These are phyloP conservation scores for Asterionellopsis glacialis DNA, from an alignment of 108 stramenopile genomes.

Conservation along the genomic window DNA sequence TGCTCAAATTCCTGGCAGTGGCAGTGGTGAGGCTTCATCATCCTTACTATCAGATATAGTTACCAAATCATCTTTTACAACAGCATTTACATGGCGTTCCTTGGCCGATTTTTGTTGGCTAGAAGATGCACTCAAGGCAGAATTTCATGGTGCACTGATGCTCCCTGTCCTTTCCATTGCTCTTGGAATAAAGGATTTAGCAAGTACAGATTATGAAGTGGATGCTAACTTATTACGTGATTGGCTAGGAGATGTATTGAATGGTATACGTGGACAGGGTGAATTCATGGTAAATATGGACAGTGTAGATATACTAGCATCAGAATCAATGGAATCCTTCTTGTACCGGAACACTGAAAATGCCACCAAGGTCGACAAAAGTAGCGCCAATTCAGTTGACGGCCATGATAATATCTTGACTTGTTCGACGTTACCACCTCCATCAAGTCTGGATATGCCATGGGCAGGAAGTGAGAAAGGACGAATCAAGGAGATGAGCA, in stretches of 20 bases:
- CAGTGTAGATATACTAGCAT: slow-evolving; percentile 32
- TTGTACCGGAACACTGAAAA: slow-evolving; percentile 52
- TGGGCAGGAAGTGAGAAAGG: background rate
- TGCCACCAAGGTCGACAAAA: no score
- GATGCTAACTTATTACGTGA: slow-evolving; percentile 43
- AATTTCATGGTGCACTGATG: slow-evolving; percentile 67
- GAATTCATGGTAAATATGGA: slow-evolving; percentile 30
- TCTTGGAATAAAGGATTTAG: slow-evolving; percentile 35
- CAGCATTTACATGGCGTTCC: slow-evolving; percentile 45
- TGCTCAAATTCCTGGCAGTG: background rate
- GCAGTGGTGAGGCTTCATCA: background rate
- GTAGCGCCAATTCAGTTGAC: no score
- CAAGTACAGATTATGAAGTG: slow-evolving; percentile 22
- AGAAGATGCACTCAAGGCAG: slow-evolving; percentile 56
- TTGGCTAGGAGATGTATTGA: slow-evolving; percentile 77
- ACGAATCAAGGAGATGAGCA: background rate
- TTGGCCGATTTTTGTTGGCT: slow-evolving; percentile 77
- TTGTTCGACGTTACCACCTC: slow-evolving; percentile 1
- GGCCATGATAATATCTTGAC: background rate
- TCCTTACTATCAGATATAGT: background rate
- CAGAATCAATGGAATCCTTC: slow-evolving; percentile 82
- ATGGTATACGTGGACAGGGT: slow-evolving; percentile 79
- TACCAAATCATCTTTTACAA: slow-evolving; percentile 27
- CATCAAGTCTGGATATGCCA: background rate
- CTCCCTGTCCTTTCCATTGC: slow-evolving; percentile 55